These are phyloP conservation scores for Pythium aquatile DNA, from an alignment of 352 stramenopile genomes.

Conservation along the genomic window DNA sequence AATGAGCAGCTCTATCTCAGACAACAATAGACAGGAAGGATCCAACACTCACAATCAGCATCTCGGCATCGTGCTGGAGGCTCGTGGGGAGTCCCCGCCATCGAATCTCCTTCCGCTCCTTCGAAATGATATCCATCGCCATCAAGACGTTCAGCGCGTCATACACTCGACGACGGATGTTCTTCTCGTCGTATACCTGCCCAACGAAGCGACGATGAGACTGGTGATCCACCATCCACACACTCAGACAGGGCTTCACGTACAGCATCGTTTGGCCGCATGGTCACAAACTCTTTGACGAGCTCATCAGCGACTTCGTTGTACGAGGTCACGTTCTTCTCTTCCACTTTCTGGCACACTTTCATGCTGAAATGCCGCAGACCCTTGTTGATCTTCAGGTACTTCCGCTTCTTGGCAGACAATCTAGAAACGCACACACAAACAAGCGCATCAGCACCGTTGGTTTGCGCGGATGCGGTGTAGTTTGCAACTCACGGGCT, in stretches of 20 bases:
- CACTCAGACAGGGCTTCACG: neutral
- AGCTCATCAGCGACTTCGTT: conserved; percentile 96
- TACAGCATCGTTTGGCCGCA: conserved; percentile 77
- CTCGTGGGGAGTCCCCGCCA: conserved; percentile 84
- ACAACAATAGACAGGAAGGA: neutral
- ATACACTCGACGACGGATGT: conserved; percentile 96
- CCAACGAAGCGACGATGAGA: neutral
- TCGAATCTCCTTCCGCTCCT: conserved; percentile 93
- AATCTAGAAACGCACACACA: conserved; percentile 28
- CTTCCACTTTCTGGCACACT: conserved; percentile 96
- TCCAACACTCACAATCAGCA: conserved; percentile 59
- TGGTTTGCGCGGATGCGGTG: neutral
- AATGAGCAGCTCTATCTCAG: neutral
- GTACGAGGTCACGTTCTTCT: conserved; percentile 94
- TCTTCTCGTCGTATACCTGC: conserved; percentile 93
- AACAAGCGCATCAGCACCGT: neutral
- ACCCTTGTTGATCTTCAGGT: conserved; percentile 89
- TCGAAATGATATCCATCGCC: conserved; percentile 98
- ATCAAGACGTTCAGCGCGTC: conserved; percentile 98
- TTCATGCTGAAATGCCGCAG: conserved; percentile 96
- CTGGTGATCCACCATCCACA: neutral
- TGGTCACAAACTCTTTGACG: conserved; percentile 86
- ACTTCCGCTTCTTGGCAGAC: conserved; percentile 76
- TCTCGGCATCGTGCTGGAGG: conserved; percentile 85
- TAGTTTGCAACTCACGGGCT: conserved; percentile 48